Evolutionary conservation across 2,329 filamentous ascomycete species (phyloP).

Genomic region (Trichoderma harzianum): DNA sequence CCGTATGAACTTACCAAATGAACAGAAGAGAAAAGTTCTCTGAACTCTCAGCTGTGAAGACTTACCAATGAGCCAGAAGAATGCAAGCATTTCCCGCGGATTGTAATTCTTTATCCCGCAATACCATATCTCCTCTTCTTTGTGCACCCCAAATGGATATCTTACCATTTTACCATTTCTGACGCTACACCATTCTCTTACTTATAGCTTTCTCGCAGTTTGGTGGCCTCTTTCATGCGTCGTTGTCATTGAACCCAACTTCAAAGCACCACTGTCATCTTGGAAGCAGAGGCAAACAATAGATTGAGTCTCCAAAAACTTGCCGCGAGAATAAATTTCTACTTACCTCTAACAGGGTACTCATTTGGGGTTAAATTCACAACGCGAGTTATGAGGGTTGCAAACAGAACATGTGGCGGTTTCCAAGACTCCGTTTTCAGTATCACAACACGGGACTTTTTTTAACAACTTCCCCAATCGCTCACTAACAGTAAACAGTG

Average conservation of each 20-base stretch:
- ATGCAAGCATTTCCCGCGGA: neutral
- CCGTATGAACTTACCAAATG: neutral
- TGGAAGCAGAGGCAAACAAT: too few species aligned
- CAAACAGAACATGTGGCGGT: too few species aligned
- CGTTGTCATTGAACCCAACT: too few species aligned
- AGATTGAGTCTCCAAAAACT: too few species aligned
- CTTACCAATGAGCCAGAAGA: neutral
- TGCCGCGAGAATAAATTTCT: too few species aligned
- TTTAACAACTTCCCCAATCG: neutral
- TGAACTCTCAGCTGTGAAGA: neutral
- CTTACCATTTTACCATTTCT: neutral
- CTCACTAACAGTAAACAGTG: neutral
- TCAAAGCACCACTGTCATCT: too few species aligned
- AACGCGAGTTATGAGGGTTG: too few species aligned
- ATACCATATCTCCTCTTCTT: neutral
- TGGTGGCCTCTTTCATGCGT: too few species aligned
- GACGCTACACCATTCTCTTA: neutral
- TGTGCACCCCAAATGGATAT: neutral
- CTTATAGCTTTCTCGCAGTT: too few species aligned
- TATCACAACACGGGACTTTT: neutral
- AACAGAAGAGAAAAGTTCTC: too few species aligned
- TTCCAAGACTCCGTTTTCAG: neutral
- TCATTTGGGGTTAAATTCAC: too few species aligned
- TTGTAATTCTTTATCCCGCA: neutral
- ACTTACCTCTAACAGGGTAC: too few species aligned